phyloP scores from a whole-genome alignment of 1,284 basidiomycete genomes.

The Melampsora americana region DNA sequence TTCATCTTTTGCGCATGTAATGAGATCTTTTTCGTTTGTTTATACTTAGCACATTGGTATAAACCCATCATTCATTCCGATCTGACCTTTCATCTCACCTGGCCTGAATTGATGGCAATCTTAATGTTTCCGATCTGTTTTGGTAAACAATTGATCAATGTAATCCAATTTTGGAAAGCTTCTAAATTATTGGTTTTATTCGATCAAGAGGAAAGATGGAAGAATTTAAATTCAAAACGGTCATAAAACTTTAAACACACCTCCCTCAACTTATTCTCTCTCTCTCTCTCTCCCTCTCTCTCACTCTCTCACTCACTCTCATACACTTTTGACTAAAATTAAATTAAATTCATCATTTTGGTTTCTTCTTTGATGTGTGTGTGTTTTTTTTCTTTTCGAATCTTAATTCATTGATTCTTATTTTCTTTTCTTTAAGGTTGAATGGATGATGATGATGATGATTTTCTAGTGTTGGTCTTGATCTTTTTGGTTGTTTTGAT shows the following conservation, averaged over 20 bases:
- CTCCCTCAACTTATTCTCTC: neutral
- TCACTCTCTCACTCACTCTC: too few relatives aligned
- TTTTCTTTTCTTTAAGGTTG: too few relatives aligned
- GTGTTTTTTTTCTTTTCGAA: too few relatives aligned
- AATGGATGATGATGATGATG: too few relatives aligned
- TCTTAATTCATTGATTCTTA: too few relatives aligned
- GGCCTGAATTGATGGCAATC: constrained; percentile 41
- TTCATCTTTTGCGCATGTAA: constrained; percentile 96
- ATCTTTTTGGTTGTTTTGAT: too few relatives aligned
- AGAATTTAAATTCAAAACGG: neutral
- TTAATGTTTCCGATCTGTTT: constrained; percentile 74
- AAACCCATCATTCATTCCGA: neutral
- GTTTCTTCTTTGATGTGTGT: too few relatives aligned
- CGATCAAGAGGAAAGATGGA: constrained; percentile 48
- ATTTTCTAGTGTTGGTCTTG: too few relatives aligned
- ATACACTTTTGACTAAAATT: too few relatives aligned
- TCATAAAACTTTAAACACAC: neutral
- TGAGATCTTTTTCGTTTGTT: constrained; percentile 91
- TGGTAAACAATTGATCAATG: constrained; percentile 88
- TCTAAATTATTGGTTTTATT: constrained; percentile 67
- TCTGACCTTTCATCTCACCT: neutral
- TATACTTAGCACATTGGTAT: constrained; percentile 66
- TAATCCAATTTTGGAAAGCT: constrained; percentile 98
- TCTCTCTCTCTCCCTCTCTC: too few relatives aligned
- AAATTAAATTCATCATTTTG: too few relatives aligned